Conservation (phyloP, 306 rosid genomes). For the Cucumis cinereus region DNA sequence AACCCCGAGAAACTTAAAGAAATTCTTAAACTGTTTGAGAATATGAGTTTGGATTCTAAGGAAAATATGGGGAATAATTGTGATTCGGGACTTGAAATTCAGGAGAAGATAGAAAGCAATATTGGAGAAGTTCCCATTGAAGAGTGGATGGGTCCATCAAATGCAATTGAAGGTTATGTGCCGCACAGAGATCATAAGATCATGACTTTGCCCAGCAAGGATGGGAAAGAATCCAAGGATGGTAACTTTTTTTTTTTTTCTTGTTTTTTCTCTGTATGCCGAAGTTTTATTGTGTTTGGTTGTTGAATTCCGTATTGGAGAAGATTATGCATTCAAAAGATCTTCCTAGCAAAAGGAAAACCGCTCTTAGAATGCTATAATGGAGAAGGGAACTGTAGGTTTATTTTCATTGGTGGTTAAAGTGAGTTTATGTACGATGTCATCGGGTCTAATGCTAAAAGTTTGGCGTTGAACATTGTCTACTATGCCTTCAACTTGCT, state of each 20-base stretch:
- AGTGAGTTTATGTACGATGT: background rate
- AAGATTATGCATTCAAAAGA: background rate
- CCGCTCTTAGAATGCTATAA: background rate
- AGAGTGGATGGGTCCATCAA: conserved; percentile 75
- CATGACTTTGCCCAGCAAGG: conserved; percentile 25
- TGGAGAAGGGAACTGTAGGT: background rate
- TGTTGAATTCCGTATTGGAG: background rate
- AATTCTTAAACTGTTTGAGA: conserved; percentile 38
- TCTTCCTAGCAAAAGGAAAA: background rate
- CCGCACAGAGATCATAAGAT: conserved; percentile 33
- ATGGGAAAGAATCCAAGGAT: conserved; percentile 23
- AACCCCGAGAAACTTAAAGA: conserved; percentile 36
- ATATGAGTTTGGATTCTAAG: conserved; percentile 20
- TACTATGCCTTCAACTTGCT: background rate
- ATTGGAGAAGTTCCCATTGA: conserved; percentile 41
- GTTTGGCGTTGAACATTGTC: background rate
- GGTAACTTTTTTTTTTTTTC: background rate
- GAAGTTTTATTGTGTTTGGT: background rate
- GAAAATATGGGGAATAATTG: conserved; percentile 29
- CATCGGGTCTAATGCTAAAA: background rate
- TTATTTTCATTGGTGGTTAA: background rate
- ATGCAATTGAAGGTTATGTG: conserved; percentile 92
- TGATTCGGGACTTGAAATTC: conserved; percentile 55
- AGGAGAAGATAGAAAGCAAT: conserved; percentile 40
- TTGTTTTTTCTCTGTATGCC: background rate